Evolutionary conservation across 306 rosid genomes (phyloP).

Genomic region (Quercus variabilis): DNA sequence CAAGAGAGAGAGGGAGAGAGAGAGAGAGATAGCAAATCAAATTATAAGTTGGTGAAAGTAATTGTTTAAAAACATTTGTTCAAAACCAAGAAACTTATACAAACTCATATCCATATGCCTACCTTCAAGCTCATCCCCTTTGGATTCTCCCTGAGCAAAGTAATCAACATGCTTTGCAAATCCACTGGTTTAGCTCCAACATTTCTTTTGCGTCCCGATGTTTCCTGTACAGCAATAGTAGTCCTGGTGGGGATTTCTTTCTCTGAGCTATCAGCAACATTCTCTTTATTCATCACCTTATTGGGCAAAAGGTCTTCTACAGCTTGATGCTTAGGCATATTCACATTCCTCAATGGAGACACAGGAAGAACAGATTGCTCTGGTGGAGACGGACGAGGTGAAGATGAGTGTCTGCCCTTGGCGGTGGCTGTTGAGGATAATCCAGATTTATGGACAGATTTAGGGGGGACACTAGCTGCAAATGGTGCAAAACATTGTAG

Average conservation of each 20-base stretch:
- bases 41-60: constrained; percentile 13
- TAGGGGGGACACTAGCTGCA: constrained; percentile 59
- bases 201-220: constrained; percentile 55
- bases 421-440: constrained; percentile 43
- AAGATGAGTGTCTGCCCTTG: constrained; percentile 60
- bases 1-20: constrained; percentile 17
- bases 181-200: constrained; percentile 56
- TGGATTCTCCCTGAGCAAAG: constrained; percentile 77
- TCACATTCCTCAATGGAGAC: constrained; percentile 63
- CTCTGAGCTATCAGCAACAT: constrained; percentile 43
- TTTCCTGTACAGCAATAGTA: constrained; percentile 39
- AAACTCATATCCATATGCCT: constrained; percentile 3
- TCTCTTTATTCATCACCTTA: constrained; percentile 51
- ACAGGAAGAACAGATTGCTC: constrained; percentile 54
- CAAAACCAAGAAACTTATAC: constrained; percentile 1
- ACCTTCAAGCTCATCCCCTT: constrained; percentile 83
- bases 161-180: constrained; percentile 60
- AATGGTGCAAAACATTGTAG: constrained; percentile 17
- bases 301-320: constrained; percentile 53
- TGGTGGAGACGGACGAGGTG: constrained; percentile 77
- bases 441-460: constrained; percentile 55
- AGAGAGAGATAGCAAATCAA: background rate
- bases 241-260: constrained; percentile 52
- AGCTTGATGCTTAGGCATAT: constrained; percentile 42
- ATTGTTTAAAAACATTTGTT: constrained; percentile 1